phyloP scores from a whole-genome alignment of 2,329 filamentous ascomycete species.

The Allantophomopsis lycopodina region DNA sequence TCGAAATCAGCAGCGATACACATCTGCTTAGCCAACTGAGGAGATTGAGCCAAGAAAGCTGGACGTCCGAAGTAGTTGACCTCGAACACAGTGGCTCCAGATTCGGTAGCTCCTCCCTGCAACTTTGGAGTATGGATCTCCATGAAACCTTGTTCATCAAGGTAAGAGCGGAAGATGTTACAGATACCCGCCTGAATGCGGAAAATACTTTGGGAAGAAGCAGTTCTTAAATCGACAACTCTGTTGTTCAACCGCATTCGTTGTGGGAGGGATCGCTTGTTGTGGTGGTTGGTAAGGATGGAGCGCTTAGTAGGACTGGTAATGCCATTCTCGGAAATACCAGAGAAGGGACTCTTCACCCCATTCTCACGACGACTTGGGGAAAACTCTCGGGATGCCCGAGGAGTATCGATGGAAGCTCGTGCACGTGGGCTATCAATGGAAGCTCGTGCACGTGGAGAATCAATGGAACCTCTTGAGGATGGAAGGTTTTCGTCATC shows the following conservation, averaged over 20 bases:
- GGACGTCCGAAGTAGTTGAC: constrained; percentile 81
- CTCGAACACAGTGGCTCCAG: constrained; percentile 81
- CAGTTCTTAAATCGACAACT: constrained; percentile 75
- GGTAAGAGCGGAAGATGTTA: constrained; percentile 62
- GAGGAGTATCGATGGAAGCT: constrained; percentile 1
- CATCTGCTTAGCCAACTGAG: constrained; percentile 89
- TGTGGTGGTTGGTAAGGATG: not conserved
- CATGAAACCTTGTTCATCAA: constrained; percentile 68
- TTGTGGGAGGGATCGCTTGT: constrained; percentile 49
- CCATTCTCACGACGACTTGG: not conserved
- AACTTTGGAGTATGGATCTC: constrained; percentile 93
- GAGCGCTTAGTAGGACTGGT: constrained; percentile 6
- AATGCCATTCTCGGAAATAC: constrained; percentile 3
- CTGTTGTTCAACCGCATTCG: constrained; percentile 66
- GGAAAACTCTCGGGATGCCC: not conserved
- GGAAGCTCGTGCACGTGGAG: no score
- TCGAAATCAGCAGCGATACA: constrained; percentile 80
- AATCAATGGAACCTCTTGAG: no score
- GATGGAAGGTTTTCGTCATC: constrained; percentile 12
- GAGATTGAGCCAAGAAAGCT: constrained; percentile 83
- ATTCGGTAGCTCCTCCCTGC: constrained; percentile 81
- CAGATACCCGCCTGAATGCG: constrained; percentile 72
- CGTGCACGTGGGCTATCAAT: no score
- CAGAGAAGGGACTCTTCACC: constrained; percentile 7
- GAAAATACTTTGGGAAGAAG: constrained; percentile 77